Percentiles rank a stretch among this genome's conserved stretches.
These are phyloP conservation scores for Cyberlindnera samutprakarnensis DNA, from an alignment of 805 yeast genomes.

Conservation along the genomic window DNA sequence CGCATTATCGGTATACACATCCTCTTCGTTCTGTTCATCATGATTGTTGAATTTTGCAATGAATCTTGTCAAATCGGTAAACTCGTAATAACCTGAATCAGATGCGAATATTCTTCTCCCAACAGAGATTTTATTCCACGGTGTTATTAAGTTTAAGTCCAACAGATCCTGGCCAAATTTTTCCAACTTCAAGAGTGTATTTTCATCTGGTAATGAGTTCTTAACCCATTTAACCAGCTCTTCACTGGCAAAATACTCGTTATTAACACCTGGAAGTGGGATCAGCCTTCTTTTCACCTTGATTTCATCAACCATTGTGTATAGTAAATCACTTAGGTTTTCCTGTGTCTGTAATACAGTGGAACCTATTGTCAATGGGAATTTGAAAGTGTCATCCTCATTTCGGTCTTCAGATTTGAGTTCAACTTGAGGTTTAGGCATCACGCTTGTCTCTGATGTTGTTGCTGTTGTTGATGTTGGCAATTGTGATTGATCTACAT, in stretches of 20 bases:
- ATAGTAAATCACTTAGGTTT: constrained; percentile 9
- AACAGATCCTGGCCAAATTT: constrained; percentile 26
- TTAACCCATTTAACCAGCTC: constrained; percentile 20
- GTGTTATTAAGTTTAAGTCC: constrained; percentile 17
- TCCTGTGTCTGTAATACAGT: constrained; percentile 9
- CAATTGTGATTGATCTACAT: neutral
- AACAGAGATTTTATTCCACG: constrained; percentile 22
- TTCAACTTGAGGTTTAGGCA: neutral
- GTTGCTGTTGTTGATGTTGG: neutral
- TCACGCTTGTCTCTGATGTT: neutral
- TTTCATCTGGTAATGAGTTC: constrained; percentile 16
- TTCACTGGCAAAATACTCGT: constrained; percentile 24
- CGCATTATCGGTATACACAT: neutral
- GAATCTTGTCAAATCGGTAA: constrained; percentile 21
- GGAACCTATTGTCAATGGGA: constrained; percentile 19
- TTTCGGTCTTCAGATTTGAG: constrained; percentile 7
- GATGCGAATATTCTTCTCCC: constrained; percentile 11
- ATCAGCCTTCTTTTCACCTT: constrained; percentile 21
- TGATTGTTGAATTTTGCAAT: constrained; percentile 10
- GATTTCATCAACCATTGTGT: constrained; percentile 9
- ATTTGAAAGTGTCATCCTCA: constrained; percentile 13
- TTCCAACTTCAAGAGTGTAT: constrained; percentile 24
- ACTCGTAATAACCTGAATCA: constrained; percentile 22
- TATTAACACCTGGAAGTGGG: constrained; percentile 24
- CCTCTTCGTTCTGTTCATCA: neutral